Evolutionary conservation across 2,329 filamentous ascomycete species (phyloP), one percentile per base, ranked within the genome.

Genomic region (Monosporascus cannonballus): DNA sequence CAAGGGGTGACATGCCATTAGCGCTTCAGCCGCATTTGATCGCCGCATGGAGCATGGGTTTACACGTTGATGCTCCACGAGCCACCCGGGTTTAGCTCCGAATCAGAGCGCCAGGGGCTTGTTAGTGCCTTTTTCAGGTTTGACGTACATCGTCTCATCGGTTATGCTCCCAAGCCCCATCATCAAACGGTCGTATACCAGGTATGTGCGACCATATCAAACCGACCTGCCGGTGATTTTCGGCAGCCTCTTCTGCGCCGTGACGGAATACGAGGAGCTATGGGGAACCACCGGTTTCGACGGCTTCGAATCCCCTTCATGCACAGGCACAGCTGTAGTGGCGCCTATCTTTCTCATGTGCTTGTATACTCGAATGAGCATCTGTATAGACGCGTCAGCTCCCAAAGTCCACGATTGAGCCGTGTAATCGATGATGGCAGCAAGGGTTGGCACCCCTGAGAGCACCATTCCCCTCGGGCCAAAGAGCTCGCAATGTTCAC

Each of bases 401-500:
- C n/a, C 42, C 17, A 24, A 14, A 9, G 42, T 45, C 42, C 42
- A 45, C 24, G 22, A 45, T 3, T 6, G 15, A 2, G 2, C 18
- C 22, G 42, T 45, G 17, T 8, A 27, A 14, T 24, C 42, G 25
- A 45, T 24, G 9, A 45, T 45, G 14, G 22, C 17, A 15, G 20
- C 20, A 11, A 45, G 24, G 14, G n/a, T 45, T 6, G 42, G 42
- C 20, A 17, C 3, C 9, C 42, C 42, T n/a, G 42, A 27, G 20
- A 45, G 20, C 42, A 45, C 27, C 42, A 45, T 17, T 3, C 75
- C 71, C 60, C 79, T 79, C 83, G 86, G 2, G 76, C 64, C 61
- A 74, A 83, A 48, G 75, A 75, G 2, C 30, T 50, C 20, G 37
- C 57, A 9, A 77, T 51, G 18, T 77, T 62, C 51, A 81, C 55